Evolutionary conservation across 2,329 filamentous ascomycete genomes (phyloP), one percentile per base, ranked within the genome.

Genomic region (Aureobasidium musti): DNA sequence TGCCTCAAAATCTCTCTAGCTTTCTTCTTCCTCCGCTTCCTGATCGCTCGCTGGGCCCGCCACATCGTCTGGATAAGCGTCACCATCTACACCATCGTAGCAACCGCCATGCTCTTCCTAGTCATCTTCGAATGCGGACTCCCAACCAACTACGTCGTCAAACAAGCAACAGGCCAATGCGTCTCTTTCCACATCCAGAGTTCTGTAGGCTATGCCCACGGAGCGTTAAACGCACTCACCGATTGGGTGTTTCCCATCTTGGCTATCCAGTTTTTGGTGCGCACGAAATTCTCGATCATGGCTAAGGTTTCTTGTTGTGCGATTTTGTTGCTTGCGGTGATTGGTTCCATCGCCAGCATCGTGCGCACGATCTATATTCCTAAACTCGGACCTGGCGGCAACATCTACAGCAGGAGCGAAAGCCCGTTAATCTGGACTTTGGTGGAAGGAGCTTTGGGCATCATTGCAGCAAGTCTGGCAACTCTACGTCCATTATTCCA

Each of bases 1-100:
- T 68, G 76, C 11, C 71, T 81, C 64, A 82, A 82, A 67, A 76
- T 81, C 30, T 80, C 80, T 1, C 69, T 82, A 5, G 78, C 75
- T 7, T 70, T 82, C 33, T 81, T 81, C 73, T 81, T 81, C 71
- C 72, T 78, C 3, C 77, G 80, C 2, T 77, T 81, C 50, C 73
- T 81, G 17, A 73, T 71, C 41, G 72, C 75, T 33, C 64, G 52
- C 11, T 80, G 77, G 76, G 79, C 82, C 28, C 70, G 70, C 23
- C 64, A 68, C 41, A 69, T 71, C 8, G 69, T 77, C 33, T 73
- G 72, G 53, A 64, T 60, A 13, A 69, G 72, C 37, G 70, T 75
- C 28, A 69, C 75, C 17, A 71, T 79, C 28, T 78, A 75, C 52
- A 70, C 74, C 11, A 73, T 77, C 14, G 74, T 76, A 43, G 68